Conservation (phyloP, 1,284 basidiomycete genomes). For the Exobasidium cylindrosporum region DNA sequence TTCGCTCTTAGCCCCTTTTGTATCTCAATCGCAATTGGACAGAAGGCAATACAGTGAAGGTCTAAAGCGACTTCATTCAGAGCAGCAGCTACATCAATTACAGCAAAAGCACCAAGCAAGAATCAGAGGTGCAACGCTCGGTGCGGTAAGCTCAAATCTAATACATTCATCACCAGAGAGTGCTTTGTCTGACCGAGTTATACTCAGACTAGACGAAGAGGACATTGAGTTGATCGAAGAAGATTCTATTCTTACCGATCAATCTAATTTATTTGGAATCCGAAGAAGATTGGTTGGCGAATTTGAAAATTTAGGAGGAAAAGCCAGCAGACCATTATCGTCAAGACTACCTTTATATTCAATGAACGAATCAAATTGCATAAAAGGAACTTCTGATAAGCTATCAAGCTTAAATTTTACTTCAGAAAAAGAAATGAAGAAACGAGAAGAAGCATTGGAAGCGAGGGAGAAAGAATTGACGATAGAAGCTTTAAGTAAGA, state of each 20-base stretch:
- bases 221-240: conserved; percentile 13
- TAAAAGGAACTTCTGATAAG: background rate
- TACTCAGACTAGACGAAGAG: too few species aligned
- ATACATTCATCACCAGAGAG: too few species aligned
- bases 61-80: too few species aligned
- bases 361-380: background rate
- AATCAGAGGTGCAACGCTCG: too few species aligned
- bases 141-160: too few species aligned
- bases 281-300: conserved; percentile 18
- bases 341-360: background rate
- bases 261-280: conserved; percentile 15
- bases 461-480: conserved; percentile 23
- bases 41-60: too few species aligned
- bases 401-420: background rate
- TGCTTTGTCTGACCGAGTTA: too few species aligned
- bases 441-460: conserved; percentile 19
- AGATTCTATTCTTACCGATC: conserved; percentile 3
- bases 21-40: too few species aligned
- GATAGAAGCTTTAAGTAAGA: conserved; percentile 20
- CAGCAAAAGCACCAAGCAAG: too few species aligned
- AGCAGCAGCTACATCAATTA: too few species aligned
- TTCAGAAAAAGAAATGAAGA: conserved; percentile 18
- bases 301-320: conserved; percentile 15
- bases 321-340: background rate
- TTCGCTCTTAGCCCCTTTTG: background rate